phyloP scores from a whole-genome alignment of 352 stramenopile species.

The Globisporangium spiculum region DNA sequence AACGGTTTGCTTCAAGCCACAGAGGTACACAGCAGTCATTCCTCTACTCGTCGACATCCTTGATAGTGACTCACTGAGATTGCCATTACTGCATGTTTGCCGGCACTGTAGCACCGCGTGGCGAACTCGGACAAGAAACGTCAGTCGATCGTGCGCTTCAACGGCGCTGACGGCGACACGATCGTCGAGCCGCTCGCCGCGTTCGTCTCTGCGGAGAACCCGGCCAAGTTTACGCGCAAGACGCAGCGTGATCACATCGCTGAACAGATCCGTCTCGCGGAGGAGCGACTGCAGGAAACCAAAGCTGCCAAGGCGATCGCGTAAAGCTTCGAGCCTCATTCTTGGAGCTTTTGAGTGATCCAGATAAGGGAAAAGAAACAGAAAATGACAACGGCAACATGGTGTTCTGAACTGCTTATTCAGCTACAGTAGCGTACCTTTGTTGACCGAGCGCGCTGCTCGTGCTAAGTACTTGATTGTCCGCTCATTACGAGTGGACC shows the following conservation, averaged over 20 bases:
- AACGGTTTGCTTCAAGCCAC: conserved; percentile 72
- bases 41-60: neutral
- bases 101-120: conserved; percentile 55
- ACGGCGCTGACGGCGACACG: conserved; percentile 69
- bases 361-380: neutral
- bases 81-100: neutral
- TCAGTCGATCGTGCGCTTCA: conserved; percentile 84
- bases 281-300: conserved; percentile 59
- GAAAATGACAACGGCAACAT: neutral
- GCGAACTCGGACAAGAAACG: conserved; percentile 73
- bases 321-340: neutral
- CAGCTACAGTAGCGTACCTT: neutral
- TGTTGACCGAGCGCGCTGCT: neutral
- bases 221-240: conserved; percentile 56
- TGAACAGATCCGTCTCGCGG: conserved; percentile 43
- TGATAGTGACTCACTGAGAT: neutral
- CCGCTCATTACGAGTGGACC: neutral
- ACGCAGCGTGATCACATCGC: conserved; percentile 66
- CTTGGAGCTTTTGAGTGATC: neutral
- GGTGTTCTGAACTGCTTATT: neutral
- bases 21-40: conserved; percentile 32
- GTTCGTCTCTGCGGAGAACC: conserved; percentile 52
- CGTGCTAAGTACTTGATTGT: neutral
- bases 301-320: conserved; percentile 35
- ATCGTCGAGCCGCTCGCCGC: conserved; percentile 56